Evolutionary conservation across 2,329 filamentous ascomycete genomes (phyloP), one percentile per base, ranked within the genome.

Genomic region (Cercospora beticola): DNA sequence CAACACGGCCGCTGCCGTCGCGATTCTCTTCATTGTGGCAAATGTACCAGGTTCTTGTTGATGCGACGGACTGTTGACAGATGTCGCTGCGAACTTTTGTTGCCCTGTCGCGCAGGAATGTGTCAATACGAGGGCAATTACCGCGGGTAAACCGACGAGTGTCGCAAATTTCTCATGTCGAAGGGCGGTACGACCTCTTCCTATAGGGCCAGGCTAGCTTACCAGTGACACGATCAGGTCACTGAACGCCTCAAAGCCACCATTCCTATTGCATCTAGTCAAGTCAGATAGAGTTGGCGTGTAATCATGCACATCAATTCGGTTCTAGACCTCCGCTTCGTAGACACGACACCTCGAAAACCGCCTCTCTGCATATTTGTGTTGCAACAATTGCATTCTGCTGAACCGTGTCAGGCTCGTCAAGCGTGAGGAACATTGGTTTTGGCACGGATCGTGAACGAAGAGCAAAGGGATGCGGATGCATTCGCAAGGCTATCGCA

Each of bases 21-120:
- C 36, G 12, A 62, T n/a, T 16, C 57, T 33, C 56, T 60, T 70
- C 69, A 70, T 70, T 14, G 5, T 67, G 36, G 23, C 30, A 21
- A 46, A 65, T 30, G 36, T n/a, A 18, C 33, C 26, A 16, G n/a
- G 43, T 54, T 5, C 12, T n/a, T 10, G 61, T 28, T 63, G 40
- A 26, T 54, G 30, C 49, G 4, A 23, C 46, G 12, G 28, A 21
- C 43, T 31, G 61, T 33, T 40, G 9, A 36, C 18, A 16, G 33
- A 28, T 5, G 28, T 40, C 49, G 54, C 23, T 28, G 21, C 26
- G 54, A 57, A 23, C 62, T n/a, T n/a, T 23, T 18, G 23, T 18
- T 49, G 49, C 43, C 12, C 33, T 26, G 30, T 49, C 33, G 59
- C 59, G 16, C 31, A 40, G 49, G 31, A 57, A 43, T 56, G 46